Percentiles rank a stretch among this genome's conserved stretches.
phyloP scores from a whole-genome alignment of 495 filamentous ascomycete species.

The Bombardia bombarda region DNA sequence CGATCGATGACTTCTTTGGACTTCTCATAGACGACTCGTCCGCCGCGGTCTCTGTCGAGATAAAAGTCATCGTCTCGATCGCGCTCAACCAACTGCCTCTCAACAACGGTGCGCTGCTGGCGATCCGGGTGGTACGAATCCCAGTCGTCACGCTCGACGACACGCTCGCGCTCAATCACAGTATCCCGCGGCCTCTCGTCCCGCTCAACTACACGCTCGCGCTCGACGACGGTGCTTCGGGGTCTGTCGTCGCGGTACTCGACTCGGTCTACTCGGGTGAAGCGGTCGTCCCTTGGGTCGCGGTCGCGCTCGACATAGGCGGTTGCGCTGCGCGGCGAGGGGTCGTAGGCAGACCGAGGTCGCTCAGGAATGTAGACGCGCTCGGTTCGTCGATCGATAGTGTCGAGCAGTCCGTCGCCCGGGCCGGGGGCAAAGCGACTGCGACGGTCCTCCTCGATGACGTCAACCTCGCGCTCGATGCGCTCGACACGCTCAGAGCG shows the following conservation, averaged over 20 bases:
- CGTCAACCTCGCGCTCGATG: constrained; percentile 34
- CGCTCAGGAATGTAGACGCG: constrained; percentile 37
- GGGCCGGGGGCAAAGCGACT: constrained; percentile 27
- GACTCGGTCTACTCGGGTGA: constrained; percentile 17
- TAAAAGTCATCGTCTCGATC: constrained; percentile 22
- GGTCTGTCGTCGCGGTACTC: constrained; percentile 23
- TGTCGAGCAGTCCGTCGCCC: constrained; percentile 35
- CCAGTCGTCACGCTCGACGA: constrained; percentile 28
- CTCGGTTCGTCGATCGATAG: constrained; percentile 39
- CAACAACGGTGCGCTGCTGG: constrained; percentile 15
- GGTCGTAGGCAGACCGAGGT: constrained; percentile 35
- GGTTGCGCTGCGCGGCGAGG: constrained; percentile 26
- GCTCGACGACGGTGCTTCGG: constrained; percentile 26
- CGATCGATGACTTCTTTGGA: constrained; percentile 29
- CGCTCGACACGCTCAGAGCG: constrained; percentile 31
- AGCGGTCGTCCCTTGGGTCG: constrained; percentile 35
- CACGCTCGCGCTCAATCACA: constrained; percentile 24
- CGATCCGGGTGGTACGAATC: constrained; percentile 23
- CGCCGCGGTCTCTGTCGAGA: constrained; percentile 13
- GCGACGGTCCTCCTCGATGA: constrained; percentile 44
- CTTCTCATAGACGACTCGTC: constrained; percentile 30
- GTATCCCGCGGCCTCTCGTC: constrained; percentile 27
- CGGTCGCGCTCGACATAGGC: constrained; percentile 35
- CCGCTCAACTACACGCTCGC: constrained; percentile 28
- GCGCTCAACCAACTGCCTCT: constrained; percentile 21